Base-by-base conservation (phyloP, 805 yeast species). In the Nakazawaea wickerhamii region DNA sequence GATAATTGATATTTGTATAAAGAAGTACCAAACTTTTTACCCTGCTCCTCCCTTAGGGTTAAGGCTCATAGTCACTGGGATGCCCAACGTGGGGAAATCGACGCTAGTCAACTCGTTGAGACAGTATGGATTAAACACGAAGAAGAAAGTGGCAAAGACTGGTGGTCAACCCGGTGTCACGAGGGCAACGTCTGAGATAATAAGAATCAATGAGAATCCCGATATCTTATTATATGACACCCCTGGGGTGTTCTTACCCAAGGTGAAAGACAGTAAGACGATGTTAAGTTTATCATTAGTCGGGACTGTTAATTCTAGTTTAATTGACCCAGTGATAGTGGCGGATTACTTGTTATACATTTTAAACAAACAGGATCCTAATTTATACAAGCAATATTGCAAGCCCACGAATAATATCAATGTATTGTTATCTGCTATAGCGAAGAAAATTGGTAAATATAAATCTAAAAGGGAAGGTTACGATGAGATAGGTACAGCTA, bases 41-140 rank as follows among this genome's bases (percentile, higher is more conserved):
- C 87, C 91, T 0, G 76, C 81, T 1, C 95, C 96, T 0, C 96
- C 97, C 0, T 60, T 89, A 46, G 98, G 98, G 0, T 65, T 84
- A 37, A 63, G 89, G 18, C 60, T 85, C 44, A 68, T 90, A 68
- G 76, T 91, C 35, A 80, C 83, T 5, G 99, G 99, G 0, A 85
- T 93, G 93, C 99, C 99, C 1, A 93, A 93, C 58, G 95, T 89
- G n/a, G 99, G 99, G 0, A 93, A 93, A 60, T 84, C 95, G 10
- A 84, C 96, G 0, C 58, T 93, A 37, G 82, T 90, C 21, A 93
- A 93, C 55, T 69, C 82, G 0, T 63, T 90, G 39, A 63, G 96
- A 45, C 64, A 63, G 6, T 41, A 40, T 14, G 60, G 64, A 19
- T 31, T 52, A 36, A 42, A 42, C 15, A 40, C 38, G 28, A 57